These are phyloP conservation scores for Penicillium brevicompactum DNA, from an alignment of 2,329 filamentous ascomycete species.

Conservation along the genomic window DNA sequence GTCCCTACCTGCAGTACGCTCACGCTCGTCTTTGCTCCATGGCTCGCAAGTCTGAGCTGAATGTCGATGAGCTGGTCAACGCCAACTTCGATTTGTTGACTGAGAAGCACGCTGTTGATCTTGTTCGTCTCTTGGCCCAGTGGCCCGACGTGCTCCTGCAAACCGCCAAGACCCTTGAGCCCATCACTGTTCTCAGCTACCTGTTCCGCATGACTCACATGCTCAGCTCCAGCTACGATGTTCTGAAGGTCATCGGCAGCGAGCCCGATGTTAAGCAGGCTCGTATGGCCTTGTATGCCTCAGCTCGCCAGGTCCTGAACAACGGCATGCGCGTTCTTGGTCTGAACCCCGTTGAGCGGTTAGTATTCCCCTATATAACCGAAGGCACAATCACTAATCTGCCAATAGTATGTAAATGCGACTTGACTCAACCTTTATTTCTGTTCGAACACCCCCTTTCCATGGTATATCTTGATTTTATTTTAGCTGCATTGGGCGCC, in stretches of 20 bases:
- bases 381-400: slow-evolving; percentile 10
- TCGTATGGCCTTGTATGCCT: slow-evolving; percentile 63
- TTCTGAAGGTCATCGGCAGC: slow-evolving; percentile 62
- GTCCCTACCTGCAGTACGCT: slow-evolving; percentile 67
- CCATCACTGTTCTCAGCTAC: slow-evolving; percentile 66
- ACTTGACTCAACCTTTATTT: background rate
- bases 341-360: slow-evolving; percentile 65
- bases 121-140: slow-evolving; percentile 63
- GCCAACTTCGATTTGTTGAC: slow-evolving; percentile 64
- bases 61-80: slow-evolving; percentile 50
- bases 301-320: slow-evolving; percentile 63
- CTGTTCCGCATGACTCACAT: slow-evolving; percentile 68
- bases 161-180: slow-evolving; percentile 67
- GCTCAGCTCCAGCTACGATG: slow-evolving; percentile 64
- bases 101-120: slow-evolving; percentile 63
- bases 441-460: slow-evolving; percentile 7
- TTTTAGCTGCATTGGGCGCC: slow-evolving; percentile 25
- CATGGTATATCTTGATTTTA: slow-evolving; percentile 16
- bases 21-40: slow-evolving; percentile 63
- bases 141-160: slow-evolving; percentile 68
- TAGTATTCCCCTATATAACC: slow-evolving; percentile 14
- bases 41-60: slow-evolving; percentile 57
- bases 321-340: slow-evolving; percentile 69
- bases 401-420: slow-evolving; percentile 30
- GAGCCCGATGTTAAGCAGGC: slow-evolving; percentile 61